Base-by-base conservation (phyloP, 2,329 filamentous ascomycete species). In the Coniochaeta hoffmannii region DNA sequence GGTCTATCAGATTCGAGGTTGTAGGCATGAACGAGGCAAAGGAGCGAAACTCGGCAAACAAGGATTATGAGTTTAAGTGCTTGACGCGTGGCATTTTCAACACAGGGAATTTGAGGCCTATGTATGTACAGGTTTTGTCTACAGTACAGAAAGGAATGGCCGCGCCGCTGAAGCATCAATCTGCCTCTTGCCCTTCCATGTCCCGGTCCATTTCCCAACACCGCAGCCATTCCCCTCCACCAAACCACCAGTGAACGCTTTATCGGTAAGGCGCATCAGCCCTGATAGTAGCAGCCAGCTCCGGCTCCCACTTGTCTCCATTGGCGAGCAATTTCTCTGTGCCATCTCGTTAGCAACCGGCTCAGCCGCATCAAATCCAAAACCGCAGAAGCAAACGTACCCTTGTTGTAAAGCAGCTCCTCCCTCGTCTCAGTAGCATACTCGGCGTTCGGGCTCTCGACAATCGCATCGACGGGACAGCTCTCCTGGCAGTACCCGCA, bases 401-500 rank as follows among this genome's bases (percentile, higher is more conserved):
- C 83, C 83, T 97, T 97, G 79, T 97, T 97, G 80, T 97, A 97
- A 66, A 97, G 75, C 66, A 97, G 76, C 79, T 97, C 93, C 75
- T 99, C 93, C 70, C 93, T 85, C 60, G 81, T 84, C 75, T 83
- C 81, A 36, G 81, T 84, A 41, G 80, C 76, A 64, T 85, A 84
- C 69, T 85, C 81, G 64, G 81, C 80, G 64, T 84, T 84, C 62
- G 81, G 81, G 51, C 77, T 81, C 72, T 84, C 81, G 55, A 85
- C 81, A 63, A 83, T 99, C 58, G 94, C 94, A 75, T 99, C 94
- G 55, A 99, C 94, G 46, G 94, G 94, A 77, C 94, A 99, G 62
- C 90, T 96, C 80, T 99, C 94, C 79, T 97, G 93, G 83, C 94
- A 97, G 78, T 96, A 95, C 53, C 94, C 94, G 73, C 94, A 97